phyloP scores from a whole-genome alignment of 257 asterid species.

The Datura wrightii region DNA sequence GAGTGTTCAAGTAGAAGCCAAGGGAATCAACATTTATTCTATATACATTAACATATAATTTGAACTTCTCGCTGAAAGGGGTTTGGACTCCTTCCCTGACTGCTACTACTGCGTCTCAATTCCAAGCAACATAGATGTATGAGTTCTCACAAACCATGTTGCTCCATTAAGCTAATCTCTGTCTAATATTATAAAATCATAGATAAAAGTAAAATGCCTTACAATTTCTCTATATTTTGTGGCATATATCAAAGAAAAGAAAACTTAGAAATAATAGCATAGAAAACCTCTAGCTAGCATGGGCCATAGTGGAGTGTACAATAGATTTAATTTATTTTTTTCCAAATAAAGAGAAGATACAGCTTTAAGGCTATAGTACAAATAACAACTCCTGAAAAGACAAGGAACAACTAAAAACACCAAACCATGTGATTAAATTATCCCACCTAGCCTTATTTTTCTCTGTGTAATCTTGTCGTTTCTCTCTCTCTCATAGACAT shows the following conservation, averaged over 20 bases:
- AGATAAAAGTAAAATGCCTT: background rate
- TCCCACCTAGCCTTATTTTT: constrained; percentile 21
- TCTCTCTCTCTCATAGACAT: constrained; percentile 6
- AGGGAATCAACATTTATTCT: no score
- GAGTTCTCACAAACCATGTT: background rate
- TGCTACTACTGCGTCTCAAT: background rate
- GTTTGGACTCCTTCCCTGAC: no score
- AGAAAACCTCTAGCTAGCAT: constrained; percentile 27
- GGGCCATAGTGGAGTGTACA: background rate
- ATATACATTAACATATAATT: no score
- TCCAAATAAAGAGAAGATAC: constrained; percentile 19
- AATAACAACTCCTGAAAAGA: background rate
- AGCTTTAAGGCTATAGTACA: background rate
- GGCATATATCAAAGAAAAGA: background rate
- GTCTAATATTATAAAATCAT: background rate
- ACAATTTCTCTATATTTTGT: background rate
- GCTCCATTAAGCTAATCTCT: background rate
- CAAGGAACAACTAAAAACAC: constrained; percentile 30
- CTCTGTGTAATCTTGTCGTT: constrained; percentile 16
- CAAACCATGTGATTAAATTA: constrained; percentile 28
- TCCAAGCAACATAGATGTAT: background rate
- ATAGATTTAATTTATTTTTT: background rate
- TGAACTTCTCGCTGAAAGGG: no score
- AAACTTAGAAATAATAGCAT: background rate
- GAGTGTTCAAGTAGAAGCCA: no score